phyloP scores from a whole-genome alignment of 768 basidiomycete species.

The Tylopilus subfusipes region DNA sequence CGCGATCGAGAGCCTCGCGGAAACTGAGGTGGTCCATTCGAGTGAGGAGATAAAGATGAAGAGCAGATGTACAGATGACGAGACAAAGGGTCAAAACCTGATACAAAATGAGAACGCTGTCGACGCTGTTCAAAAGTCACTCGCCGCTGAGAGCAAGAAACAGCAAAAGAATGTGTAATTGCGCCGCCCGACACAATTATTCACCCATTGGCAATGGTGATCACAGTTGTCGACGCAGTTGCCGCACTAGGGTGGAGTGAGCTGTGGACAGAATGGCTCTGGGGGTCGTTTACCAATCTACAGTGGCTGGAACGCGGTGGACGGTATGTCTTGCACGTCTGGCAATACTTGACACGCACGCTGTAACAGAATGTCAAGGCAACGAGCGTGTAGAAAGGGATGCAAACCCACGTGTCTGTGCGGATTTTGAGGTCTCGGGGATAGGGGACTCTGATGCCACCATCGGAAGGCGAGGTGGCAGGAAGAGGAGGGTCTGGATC shows the following conservation, averaged over 20 bases:
- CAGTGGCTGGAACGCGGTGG: constrained; percentile 95
- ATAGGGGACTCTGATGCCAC: constrained; percentile 57
- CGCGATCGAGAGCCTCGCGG: constrained; percentile 42
- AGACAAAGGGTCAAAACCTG: constrained; percentile 74
- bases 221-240: constrained; percentile 97
- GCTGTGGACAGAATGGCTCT: neutral
- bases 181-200: constrained; percentile 92
- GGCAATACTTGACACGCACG: constrained; percentile 90
- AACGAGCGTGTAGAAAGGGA: neutral
- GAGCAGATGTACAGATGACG: constrained; percentile 76
- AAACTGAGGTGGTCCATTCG: constrained; percentile 48
- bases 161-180: constrained; percentile 95
- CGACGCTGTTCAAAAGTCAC: constrained; percentile 28
- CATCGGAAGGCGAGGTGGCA: constrained; percentile 59
- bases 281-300: constrained; percentile 61
- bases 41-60: constrained; percentile 74
- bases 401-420: constrained; percentile 59
- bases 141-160: constrained; percentile 71
- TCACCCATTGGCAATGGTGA: constrained; percentile 89
- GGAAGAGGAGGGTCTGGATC: constrained; percentile 85
- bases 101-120: constrained; percentile 8
- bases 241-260: constrained; percentile 62
- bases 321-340: constrained; percentile 88
- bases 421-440: constrained; percentile 82
- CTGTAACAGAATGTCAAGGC: constrained; percentile 36